Evolutionary conservation across 2,329 filamentous ascomycete species (phyloP), one percentile per base, ranked within the genome.

Genomic region (Mycocentrospora acerina): DNA sequence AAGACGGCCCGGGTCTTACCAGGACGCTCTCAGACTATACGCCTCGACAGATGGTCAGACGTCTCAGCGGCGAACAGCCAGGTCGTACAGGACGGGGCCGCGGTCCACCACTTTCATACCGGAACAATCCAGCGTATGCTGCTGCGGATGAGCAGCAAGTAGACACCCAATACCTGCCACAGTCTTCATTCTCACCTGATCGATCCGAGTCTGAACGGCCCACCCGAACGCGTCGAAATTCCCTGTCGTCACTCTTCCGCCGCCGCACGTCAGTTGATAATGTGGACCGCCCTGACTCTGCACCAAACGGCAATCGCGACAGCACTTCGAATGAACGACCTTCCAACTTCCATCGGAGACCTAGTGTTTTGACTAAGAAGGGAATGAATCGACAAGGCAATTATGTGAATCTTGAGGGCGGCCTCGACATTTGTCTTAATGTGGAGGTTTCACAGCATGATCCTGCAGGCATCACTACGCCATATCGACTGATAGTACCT

Each of bases 401-500:
- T n/a, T 62, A 51, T 13, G 73, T 97, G 42, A 82, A 95, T 59
- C 75, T 96, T 0, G 81, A 93, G 60, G 86, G 85, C 19, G 90
- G 89, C 0, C 73, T 98, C 8, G 90, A 96, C 51, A 84, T 98
- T 24, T 86, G 82, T 34, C 70, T 98, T 29, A 95, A 96, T 55
- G 82, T 95, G 46, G 93, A 98, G 69, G 82, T 96, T 45, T 90
- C 85, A 55, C 80, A 87, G 29, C 82, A 81, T 47, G 90, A 98
- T 55, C 91, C 93, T 1, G 79, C 86, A 0, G 94, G 93, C 11
- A 89, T 88, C 48, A 98, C 93, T 1, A 80, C 82, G 34, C 88
- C 90, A 7, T 98, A 98, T 65, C 78, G 89, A 26, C 71, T 98
- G 4, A 77, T 97, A 2, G 84, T 98, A 4, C 93, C 94, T 9